Percentiles rank a stretch among this genome's conserved stretches.
These are phyloP conservation scores for Psophocarpus tetragonolobus DNA, from an alignment of 306 rosid genomes.

Conservation along the genomic window DNA sequence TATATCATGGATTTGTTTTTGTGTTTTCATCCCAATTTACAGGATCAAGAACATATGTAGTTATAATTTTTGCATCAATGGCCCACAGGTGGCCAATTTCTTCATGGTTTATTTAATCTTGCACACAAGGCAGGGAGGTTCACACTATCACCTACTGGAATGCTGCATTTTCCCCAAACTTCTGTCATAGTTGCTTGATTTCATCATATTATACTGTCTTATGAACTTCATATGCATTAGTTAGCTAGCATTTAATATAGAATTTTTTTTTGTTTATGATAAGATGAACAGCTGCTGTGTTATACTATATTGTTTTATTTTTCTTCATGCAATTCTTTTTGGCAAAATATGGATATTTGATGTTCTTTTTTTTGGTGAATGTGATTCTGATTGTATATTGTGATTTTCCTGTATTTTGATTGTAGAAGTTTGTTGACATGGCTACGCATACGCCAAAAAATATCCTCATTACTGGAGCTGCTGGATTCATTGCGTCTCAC, in stretches of 20 bases:
- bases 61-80: conserved; percentile 13
- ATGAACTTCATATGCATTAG: neutral
- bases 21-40: neutral
- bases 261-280: neutral
- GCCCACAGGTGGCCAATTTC: conserved; percentile 9
- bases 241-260: neutral
- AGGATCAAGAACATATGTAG: conserved; percentile 15
- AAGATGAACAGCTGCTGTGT: neutral
- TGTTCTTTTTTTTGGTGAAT: neutral
- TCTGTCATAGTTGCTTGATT: neutral
- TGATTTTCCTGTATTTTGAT: neutral
- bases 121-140: neutral
- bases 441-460: conserved; percentile 78
- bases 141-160: neutral
- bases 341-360: neutral
- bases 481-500: conserved; percentile 95
- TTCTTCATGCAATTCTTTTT: neutral
- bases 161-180: neutral
- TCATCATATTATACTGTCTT: neutral
- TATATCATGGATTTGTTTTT: neutral
- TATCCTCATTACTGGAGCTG: conserved; percentile 92
- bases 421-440: conserved; percentile 55
- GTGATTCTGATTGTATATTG: neutral
- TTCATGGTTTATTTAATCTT: neutral
- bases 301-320: conserved; percentile 13